Evolutionary conservation across 1,284 basidiomycete genomes (phyloP), one percentile per base, ranked within the genome.

Genomic region (Apiotrichum gracile): DNA sequence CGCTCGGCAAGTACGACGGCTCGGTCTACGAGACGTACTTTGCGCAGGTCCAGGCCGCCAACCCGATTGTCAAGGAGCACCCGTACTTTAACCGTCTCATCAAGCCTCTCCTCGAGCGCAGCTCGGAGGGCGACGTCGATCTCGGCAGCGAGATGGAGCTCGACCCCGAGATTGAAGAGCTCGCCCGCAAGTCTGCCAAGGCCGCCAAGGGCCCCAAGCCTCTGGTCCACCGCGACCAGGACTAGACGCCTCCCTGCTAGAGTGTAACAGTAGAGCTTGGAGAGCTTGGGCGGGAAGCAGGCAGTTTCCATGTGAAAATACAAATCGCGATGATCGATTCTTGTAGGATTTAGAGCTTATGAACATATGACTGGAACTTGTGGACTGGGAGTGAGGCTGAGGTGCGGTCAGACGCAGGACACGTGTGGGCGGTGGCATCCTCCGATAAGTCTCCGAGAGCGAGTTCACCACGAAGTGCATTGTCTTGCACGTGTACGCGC

Each of bases 1-100:
- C 81, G 25, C 75, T 82, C 31, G 81, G 78, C 35, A 70, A 74
- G 53, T 77, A 74, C 63, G 76, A 78, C 58, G 78, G 78, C 22
- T 69, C 77, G 40, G 69, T 78, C 42, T 78, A 78, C 69, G 74
- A 76, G 52, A 72, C 73, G 41, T 79, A 80, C 69, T 79, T 78
- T 62, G 70, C 75, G 57, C 77, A 77, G 52, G 78, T 75, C n/a
- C 70, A 68, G 53, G 68, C 71, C 13, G 61, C 67, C 47, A 72
- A 73, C 61, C 72, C 73, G 9, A 54, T 64, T 8, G 68, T 66
- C 21, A 76, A 76, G 61, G 69, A 66, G 50, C 79, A 80, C 66
- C 77, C 78, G 38, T 80, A 81, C 75, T 81, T 81, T 62, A 75
- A 78, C 51, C 67, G 77, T 33, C 72, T 81, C 51, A 80, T 82